phyloP scores from a whole-genome alignment of 129 eudicot species.

The Lactuca sativa region DNA sequence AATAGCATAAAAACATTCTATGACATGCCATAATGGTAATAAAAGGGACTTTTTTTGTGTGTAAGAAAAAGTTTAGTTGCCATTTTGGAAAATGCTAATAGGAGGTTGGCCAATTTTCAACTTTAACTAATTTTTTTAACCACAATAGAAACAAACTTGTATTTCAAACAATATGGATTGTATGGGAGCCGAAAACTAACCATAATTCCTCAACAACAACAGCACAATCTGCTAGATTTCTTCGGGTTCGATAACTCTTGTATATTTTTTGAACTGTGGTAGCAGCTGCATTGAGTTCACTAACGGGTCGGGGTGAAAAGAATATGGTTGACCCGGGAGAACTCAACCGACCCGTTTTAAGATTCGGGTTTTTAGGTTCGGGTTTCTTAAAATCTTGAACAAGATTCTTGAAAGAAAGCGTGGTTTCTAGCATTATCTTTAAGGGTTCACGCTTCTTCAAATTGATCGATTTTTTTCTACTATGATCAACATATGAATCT shows the following conservation, averaged over 20 bases:
- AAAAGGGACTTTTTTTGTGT: neutral
- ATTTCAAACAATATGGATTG: neutral
- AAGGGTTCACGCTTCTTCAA: slow-evolving; percentile 44
- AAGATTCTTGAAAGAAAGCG: slow-evolving; percentile 75
- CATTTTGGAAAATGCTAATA: neutral
- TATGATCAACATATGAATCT: slow-evolving; percentile 1
- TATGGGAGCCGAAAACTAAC: slow-evolving; percentile 41
- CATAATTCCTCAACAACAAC: slow-evolving; percentile 94
- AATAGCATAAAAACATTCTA: too few species aligned
- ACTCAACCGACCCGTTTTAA: slow-evolving; percentile 31
- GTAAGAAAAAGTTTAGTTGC: neutral
- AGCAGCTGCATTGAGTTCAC: slow-evolving; percentile 91
- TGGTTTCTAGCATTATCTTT: slow-evolving; percentile 55
- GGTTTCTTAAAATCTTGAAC: slow-evolving; percentile 43
- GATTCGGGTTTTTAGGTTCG: slow-evolving; percentile 18
- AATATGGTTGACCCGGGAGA: slow-evolving; percentile 61
- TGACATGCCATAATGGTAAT: too few species aligned
- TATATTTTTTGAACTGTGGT: slow-evolving; percentile 76
- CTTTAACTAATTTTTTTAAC: neutral
- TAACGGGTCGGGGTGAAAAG: slow-evolving; percentile 82
- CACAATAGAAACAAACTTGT: neutral
- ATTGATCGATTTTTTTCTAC: slow-evolving; percentile 46
- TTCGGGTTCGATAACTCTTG: slow-evolving; percentile 82
- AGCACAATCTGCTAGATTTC: slow-evolving; percentile 94
- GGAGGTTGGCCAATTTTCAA: neutral